These are phyloP conservation scores for Nakaseomyces nivariensis DNA, from an alignment of 1,139 yeast species.

Conservation along the genomic window DNA sequence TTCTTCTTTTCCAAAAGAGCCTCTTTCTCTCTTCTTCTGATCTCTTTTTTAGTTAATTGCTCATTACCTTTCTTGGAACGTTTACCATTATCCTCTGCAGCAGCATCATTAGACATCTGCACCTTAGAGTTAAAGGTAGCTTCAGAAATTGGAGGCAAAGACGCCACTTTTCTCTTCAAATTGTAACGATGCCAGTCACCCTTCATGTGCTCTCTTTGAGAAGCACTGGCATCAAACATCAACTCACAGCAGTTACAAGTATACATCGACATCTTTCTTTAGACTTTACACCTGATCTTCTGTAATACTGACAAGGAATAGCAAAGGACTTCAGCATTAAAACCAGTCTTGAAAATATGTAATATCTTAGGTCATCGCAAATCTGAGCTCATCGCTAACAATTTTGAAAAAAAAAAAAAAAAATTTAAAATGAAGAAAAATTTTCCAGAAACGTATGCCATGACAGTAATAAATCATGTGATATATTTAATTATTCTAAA, in stretches of 20 bases:
- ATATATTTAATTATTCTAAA: background rate
- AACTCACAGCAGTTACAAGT: slow-evolving; percentile 88
- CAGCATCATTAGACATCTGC: slow-evolving; percentile 40
- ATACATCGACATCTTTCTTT: slow-evolving; percentile 34
- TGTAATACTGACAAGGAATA: no score
- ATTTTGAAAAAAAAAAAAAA: no score
- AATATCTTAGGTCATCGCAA: no score
- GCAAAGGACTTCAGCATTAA: no score
- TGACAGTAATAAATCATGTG: background rate
- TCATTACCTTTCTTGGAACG: slow-evolving; percentile 33
- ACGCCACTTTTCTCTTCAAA: slow-evolving; percentile 85
- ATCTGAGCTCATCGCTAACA: background rate
- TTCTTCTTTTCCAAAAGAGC: slow-evolving; percentile 53
- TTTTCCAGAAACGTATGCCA: background rate
- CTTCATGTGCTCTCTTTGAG: slow-evolving; percentile 87
- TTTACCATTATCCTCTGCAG: slow-evolving; percentile 30
- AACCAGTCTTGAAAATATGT: no score
- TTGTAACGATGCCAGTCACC: slow-evolving; percentile 88
- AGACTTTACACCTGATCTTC: background rate
- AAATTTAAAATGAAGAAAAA: background rate
- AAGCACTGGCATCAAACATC: slow-evolving; percentile 64
- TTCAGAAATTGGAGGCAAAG: slow-evolving; percentile 69
- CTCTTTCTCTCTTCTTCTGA: slow-evolving; percentile 55
- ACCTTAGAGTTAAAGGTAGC: slow-evolving; percentile 73
- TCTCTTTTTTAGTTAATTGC: slow-evolving; percentile 49